Evolutionary conservation across 192 early-diverging fungal species (phyloP).

Genomic region (Oehlia diaphana): DNA sequence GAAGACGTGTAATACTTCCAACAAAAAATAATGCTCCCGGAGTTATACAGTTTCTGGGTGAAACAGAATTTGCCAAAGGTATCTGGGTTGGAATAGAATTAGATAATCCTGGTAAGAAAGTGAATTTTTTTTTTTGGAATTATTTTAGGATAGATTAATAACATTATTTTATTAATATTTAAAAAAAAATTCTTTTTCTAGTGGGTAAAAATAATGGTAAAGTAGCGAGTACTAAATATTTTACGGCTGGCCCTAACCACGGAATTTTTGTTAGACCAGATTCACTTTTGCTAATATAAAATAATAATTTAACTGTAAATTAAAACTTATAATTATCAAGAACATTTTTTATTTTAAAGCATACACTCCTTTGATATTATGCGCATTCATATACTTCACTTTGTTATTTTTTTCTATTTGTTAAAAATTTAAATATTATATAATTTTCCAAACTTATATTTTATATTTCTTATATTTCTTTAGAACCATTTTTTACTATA

Average conservation of each 20-base stretch:
- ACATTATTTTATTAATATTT: not conserved
- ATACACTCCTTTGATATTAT: not conserved
- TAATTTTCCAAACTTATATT: not conserved
- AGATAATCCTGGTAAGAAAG: slow-evolving; percentile 27
- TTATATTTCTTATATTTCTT: not conserved
- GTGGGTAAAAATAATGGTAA: slow-evolving; percentile 30
- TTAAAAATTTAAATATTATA: not conserved
- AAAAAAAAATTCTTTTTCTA: not conserved
- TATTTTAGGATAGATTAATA: not conserved
- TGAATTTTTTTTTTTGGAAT: no score
- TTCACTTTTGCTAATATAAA: slow-evolving; percentile 26
- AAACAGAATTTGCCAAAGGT: slow-evolving; percentile 31
- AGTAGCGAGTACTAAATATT: slow-evolving; percentile 26
- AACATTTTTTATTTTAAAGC: not conserved
- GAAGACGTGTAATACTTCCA: slow-evolving; percentile 30
- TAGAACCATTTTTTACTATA: not conserved
- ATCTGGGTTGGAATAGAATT: slow-evolving; percentile 29
- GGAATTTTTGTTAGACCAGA: slow-evolving; percentile 32
- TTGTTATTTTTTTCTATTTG: not conserved
- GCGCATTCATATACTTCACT: not conserved
- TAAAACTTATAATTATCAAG: not conserved
- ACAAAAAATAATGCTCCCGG: slow-evolving; percentile 29
- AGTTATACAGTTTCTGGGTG: slow-evolving; percentile 29
- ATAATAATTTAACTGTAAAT: not conserved
- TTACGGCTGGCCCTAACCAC: slow-evolving; percentile 13